A percentile compares a stretch with the other conserved stretches of the same genome.
Conservation (phyloP, 495 filamentous ascomycete species). For the Apodospora peruviana region DNA sequence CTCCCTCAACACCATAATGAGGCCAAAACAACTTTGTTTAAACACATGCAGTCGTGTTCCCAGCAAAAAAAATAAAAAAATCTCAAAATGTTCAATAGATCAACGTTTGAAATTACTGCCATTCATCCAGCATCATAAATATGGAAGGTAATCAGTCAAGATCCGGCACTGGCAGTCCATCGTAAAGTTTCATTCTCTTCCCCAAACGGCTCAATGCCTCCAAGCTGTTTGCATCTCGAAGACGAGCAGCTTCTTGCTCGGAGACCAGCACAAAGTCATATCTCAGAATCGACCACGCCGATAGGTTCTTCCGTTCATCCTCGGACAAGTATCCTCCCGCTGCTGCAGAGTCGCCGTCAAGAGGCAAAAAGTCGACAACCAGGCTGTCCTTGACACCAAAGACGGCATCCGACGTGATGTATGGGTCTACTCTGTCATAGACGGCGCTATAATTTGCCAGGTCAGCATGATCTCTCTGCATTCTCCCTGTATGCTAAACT, state of each 20-base stretch:
- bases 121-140: background rate
- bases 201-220: slow-evolving; percentile 63
- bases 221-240: slow-evolving; percentile 63
- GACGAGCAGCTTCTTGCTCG: slow-evolving; percentile 55
- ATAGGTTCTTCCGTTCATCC: slow-evolving; percentile 55
- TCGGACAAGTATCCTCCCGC: slow-evolving; percentile 13
- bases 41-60: too few relatives aligned
- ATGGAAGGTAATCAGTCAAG: background rate
- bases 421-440: slow-evolving; percentile 71
- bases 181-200: slow-evolving; percentile 55
- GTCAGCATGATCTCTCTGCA: background rate
- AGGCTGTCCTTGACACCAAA: slow-evolving; percentile 82
- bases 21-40: too few relatives aligned
- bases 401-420: slow-evolving; percentile 78
- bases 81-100: background rate
- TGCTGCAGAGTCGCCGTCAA: slow-evolving; percentile 45
- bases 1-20: too few relatives aligned
- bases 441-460: slow-evolving; percentile 48
- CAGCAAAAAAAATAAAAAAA: too few relatives aligned
- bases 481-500: background rate
- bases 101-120: background rate
- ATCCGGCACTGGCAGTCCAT: background rate
- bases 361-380: slow-evolving; percentile 60
- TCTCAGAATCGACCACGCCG: slow-evolving; percentile 56
- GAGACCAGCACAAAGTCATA: slow-evolving; percentile 65